These are phyloP conservation scores for Rhododendron ovatum DNA, from an alignment of 148 eudicot species.

Conservation along the genomic window DNA sequence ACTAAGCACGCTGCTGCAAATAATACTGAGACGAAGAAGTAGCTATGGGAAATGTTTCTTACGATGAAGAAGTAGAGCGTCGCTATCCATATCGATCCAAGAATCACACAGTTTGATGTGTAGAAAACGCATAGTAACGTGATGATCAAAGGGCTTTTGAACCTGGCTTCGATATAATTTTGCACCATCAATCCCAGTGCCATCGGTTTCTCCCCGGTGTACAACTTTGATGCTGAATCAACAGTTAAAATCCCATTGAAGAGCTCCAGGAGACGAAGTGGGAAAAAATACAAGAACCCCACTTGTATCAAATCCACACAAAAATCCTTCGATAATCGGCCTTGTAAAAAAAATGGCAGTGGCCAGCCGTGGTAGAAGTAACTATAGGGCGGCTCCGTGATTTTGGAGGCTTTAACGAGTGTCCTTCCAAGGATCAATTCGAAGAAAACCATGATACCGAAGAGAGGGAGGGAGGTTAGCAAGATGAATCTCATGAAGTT, in stretches of 20 bases:
- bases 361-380: neutral
- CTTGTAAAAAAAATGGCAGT: neutral
- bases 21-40: neutral
- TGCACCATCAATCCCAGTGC: neutral
- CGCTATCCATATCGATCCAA: slow-evolving; percentile 15
- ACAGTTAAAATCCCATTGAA: slow-evolving; percentile 16
- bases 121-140: slow-evolving; percentile 15
- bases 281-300: slow-evolving; percentile 13
- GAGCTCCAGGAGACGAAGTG: slow-evolving; percentile 19
- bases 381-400: slow-evolving; percentile 4
- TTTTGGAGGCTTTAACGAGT: slow-evolving; percentile 1
- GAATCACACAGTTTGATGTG: slow-evolving; percentile 9
- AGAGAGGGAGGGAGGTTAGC: slow-evolving; percentile 19
- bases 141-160: slow-evolving; percentile 12
- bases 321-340: neutral
- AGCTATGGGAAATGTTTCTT: neutral
- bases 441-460: slow-evolving; percentile 18
- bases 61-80: neutral
- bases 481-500: slow-evolving; percentile 14
- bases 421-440: slow-evolving; percentile 16
- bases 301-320: neutral
- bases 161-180: neutral
- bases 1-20: neutral
- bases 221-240: slow-evolving; percentile 15
- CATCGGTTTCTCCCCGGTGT: neutral